Percentiles rank a stretch among this genome's conserved stretches.
phyloP scores from a whole-genome alignment of 495 filamentous ascomycete genomes.

The Penicillium simplicissimum region DNA sequence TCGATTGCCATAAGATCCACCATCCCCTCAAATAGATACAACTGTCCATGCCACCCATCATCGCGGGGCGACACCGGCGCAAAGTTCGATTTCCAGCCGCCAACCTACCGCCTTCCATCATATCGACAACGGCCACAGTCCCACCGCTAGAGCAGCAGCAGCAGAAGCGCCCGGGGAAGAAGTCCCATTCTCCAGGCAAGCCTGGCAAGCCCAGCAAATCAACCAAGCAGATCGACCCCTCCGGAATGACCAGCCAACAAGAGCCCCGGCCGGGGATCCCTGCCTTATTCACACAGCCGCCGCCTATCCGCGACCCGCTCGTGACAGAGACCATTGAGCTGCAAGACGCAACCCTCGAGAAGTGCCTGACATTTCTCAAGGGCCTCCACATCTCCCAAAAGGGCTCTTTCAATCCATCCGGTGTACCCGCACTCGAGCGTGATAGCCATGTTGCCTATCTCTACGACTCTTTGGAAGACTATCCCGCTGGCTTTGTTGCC shows the following conservation, averaged over 20 bases:
- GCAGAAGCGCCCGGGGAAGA: slow-evolving; percentile 10
- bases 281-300: slow-evolving; percentile 61
- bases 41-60: slow-evolving; percentile 38
- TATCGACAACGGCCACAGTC: not conserved
- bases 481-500: slow-evolving; percentile 64
- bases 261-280: slow-evolving; percentile 52
- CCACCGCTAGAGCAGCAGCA: not conserved
- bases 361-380: slow-evolving; percentile 68
- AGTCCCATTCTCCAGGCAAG: not conserved
- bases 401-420: slow-evolving; percentile 60
- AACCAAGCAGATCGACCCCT: not conserved
- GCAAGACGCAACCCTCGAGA: slow-evolving; percentile 66
- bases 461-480: slow-evolving; percentile 59
- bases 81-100: slow-evolving; percentile 41
- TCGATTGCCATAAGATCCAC: not conserved
- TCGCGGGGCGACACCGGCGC: slow-evolving; percentile 40
- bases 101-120: slow-evolving; percentile 11
- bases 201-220: slow-evolving; percentile 1
- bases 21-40: not conserved
- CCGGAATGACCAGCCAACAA: slow-evolving; percentile 13
- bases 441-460: slow-evolving; percentile 76
- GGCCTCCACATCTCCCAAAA: slow-evolving; percentile 40
- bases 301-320: slow-evolving; percentile 66
- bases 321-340: slow-evolving; percentile 64
- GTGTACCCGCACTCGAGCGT: slow-evolving; percentile 72